phyloP scores from a whole-genome alignment of 371 early-diverging fungal genomes.

The Thermomucor indicae-seudaticae region DNA sequence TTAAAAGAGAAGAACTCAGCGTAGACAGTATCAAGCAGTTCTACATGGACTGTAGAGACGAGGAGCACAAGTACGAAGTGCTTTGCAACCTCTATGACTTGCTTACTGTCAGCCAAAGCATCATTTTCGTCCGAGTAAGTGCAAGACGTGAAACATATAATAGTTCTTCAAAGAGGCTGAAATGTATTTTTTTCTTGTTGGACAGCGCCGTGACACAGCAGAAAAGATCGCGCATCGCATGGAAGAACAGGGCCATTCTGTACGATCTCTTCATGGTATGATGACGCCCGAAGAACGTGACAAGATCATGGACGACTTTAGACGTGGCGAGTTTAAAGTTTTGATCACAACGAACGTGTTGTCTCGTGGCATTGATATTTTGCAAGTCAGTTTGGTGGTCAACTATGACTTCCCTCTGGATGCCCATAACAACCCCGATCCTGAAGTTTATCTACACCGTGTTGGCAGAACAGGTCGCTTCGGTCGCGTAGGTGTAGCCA shows the following conservation, averaged over 20 bases:
- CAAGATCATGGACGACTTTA: constrained; percentile 90
- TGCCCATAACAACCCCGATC: constrained; percentile 58
- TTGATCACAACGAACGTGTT: constrained; percentile 96
- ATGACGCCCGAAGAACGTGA: constrained; percentile 84
- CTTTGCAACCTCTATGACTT: constrained; percentile 85
- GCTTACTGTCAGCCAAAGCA: constrained; percentile 94
- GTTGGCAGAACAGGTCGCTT: constrained; percentile 99
- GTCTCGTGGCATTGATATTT: constrained; percentile 97
- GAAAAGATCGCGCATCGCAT: constrained; percentile 77
- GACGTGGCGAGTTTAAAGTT: constrained; percentile 88
- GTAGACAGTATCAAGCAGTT: constrained; percentile 96
- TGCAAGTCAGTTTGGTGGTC: constrained; percentile 94
- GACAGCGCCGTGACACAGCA: constrained; percentile 73
- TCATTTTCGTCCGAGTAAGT: constrained; percentile 85
- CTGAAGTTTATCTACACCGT: constrained; percentile 97
- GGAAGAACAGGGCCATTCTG: constrained; percentile 80
- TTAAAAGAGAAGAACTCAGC: constrained; percentile 86
- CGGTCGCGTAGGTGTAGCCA: constrained; percentile 93
- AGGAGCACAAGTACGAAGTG: constrained; percentile 79
- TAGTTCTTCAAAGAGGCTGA: not conserved
- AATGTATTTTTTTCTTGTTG: not conserved
- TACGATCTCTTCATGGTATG: constrained; percentile 88
- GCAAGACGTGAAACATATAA: not conserved
- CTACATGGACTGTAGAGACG: constrained; percentile 88
- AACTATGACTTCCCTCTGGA: constrained; percentile 95